A percentile compares a stretch with the other conserved stretches of the same genome.
Conservation (phyloP, 2,329 filamentous ascomycete genomes). For the Clathrospora elynae region DNA sequence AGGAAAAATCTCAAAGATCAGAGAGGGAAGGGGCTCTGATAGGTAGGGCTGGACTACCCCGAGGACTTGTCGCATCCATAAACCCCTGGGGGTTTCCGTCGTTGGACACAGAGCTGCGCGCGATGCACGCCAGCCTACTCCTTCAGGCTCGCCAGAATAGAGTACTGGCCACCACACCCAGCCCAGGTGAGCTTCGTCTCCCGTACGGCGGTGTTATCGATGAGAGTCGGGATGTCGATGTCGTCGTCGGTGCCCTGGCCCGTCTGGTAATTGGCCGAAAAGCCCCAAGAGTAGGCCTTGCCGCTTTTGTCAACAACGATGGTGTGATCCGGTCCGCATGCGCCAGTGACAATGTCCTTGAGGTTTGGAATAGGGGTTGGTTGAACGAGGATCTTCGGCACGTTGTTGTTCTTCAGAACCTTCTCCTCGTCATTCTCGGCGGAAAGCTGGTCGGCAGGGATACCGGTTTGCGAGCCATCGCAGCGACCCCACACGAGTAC, state of each 20-base stretch:
- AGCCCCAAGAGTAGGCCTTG: conserved; percentile 78
- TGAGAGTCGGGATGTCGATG: conserved; percentile 73
- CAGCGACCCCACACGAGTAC: conserved; percentile 65
- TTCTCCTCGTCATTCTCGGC: conserved; percentile 47
- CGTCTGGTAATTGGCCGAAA: conserved; percentile 79
- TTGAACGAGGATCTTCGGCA: conserved; percentile 72
- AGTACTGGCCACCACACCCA: conserved; percentile 88
- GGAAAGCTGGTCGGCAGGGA: conserved; percentile 40
- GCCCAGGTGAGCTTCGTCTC: conserved; percentile 76
- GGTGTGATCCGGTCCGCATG: conserved; percentile 73
- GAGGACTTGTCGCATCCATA: too few relatives aligned
- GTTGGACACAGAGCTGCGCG: too few relatives aligned
- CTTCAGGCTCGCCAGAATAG: conserved; percentile 59
- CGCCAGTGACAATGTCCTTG: conserved; percentile 60
- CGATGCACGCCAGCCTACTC: conserved; percentile 17
- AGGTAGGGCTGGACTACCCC: too few relatives aligned
- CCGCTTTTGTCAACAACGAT: conserved; percentile 72
- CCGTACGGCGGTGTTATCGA: conserved; percentile 82
- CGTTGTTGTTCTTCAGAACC: conserved; percentile 60
- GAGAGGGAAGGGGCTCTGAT: conserved; percentile 13
- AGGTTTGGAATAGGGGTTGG: conserved; percentile 68
- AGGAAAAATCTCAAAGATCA: conserved; percentile 11
- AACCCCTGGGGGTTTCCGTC: too few relatives aligned
- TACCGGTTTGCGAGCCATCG: conserved; percentile 62
- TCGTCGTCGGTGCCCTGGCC: conserved; percentile 80